Percentiles rank a stretch among this genome's conserved stretches.
Evolutionary conservation across 2,329 filamentous ascomycete species (phyloP).

Genomic region (Apiospora phragmitis): DNA sequence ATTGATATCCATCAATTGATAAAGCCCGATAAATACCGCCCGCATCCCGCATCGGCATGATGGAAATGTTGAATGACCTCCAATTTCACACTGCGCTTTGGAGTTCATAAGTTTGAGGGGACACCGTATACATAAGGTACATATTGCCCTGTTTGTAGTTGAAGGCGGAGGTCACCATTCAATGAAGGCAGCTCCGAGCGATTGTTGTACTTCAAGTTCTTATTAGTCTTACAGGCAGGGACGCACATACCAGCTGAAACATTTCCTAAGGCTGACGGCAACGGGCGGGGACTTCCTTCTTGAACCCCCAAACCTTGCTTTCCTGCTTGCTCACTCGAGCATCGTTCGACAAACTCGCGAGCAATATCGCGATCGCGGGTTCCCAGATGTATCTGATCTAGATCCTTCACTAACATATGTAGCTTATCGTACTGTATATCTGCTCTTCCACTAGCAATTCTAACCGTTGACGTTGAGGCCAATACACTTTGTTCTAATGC

Average conservation of each 20-base stretch:
- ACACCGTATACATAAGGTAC: neutral
- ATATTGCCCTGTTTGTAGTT: neutral
- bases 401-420: neutral
- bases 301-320: neutral
- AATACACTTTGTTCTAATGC: no score
- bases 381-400: neutral
- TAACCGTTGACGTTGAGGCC: no score
- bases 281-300: neutral
- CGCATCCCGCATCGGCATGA: neutral
- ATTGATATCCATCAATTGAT: neutral
- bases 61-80: neutral
- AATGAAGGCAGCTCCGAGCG: neutral
- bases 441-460: neutral
- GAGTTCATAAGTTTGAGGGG: neutral
- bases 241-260: conserved; percentile 1
- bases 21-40: neutral
- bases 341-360: neutral
- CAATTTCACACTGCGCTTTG: neutral
- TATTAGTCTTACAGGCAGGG: neutral
- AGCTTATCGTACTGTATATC: no score
- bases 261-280: neutral
- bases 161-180: neutral
- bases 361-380: neutral
- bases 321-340: neutral
- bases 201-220: no score